Evolutionary conservation across 345 rosid genomes (phyloP), one percentile per base, ranked within the genome.

Genomic region (Populus deltoides): DNA sequence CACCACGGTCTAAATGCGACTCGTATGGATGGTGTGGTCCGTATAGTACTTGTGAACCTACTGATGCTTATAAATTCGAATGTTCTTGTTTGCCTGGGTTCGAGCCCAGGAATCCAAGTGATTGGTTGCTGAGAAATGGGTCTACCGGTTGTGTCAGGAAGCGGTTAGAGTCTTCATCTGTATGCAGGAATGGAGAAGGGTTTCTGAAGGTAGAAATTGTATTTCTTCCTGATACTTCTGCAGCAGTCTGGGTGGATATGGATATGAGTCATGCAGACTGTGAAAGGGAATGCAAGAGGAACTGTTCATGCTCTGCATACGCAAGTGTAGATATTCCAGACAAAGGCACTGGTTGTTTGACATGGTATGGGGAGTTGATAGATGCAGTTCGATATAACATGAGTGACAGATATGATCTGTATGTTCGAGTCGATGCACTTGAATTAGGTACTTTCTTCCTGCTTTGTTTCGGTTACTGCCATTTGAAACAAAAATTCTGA

Each of bases 341-440:
- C 35, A 33, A 33, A 33, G 35, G 35, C 35, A 33, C 35, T 33
- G 35, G 68, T 41, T 41, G 45, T 41, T 41, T 41, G 13, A 33
- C 35, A 33, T 33, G 35, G 35, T 33, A 33, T 33, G 35, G 35
- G 35, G 35, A 33, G 35, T 33, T 33, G 3, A 4, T 33, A 0
- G 35, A 33, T 33, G 35, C 35, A 33, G 35, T 33, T 33, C 35
- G 35, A 33, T 33, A 33, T 4, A 33, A 33, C 35, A 33, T 33
- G 35, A 33, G 35, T 33, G 35, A 41, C 45, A 41, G 45, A 41
- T 33, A n/a, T 75, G 72, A 71, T 72, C 13, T 57, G 27, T 66
- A 76, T 66, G 83, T 81, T 66, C 59, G 83, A 0, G 79, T 76
- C 7, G 83, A 72, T 55, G 83, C 83, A 2, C 4, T 65, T 63